Percentiles rank a stretch among this genome's conserved stretches.
Evolutionary conservation across 2,329 filamentous ascomycete genomes (phyloP).

Genomic region (Calcarisporium arbuscula): DNA sequence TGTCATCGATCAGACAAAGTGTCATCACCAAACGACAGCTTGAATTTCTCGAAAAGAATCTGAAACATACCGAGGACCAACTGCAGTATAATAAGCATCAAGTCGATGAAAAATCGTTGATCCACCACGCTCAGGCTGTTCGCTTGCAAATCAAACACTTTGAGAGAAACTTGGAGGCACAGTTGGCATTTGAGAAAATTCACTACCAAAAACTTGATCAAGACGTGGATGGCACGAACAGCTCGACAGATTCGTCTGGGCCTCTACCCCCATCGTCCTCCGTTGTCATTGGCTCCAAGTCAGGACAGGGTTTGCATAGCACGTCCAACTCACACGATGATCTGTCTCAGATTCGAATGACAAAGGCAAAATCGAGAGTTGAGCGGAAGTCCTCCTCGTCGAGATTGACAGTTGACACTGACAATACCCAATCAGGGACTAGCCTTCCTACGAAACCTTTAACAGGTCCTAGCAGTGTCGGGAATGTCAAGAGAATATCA

Average conservation of each 20-base stretch:
- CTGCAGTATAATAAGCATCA: slow-evolving; percentile 57
- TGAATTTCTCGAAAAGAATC: slow-evolving; percentile 41
- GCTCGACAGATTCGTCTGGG: slow-evolving; percentile 12
- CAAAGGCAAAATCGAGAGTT: too few species aligned
- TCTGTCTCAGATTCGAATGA: slow-evolving; percentile 6
- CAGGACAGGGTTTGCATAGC: slow-evolving; percentile 9
- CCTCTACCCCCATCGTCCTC: slow-evolving; percentile 9
- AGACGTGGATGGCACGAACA: slow-evolving; percentile 14
- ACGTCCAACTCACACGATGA: slow-evolving; percentile 12
- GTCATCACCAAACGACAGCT: slow-evolving; percentile 57
- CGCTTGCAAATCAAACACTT: slow-evolving; percentile 43
- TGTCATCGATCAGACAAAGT: slow-evolving; percentile 54
- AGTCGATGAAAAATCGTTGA: slow-evolving; percentile 50
- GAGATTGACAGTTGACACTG: too few species aligned
- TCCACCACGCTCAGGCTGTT: slow-evolving; percentile 34
- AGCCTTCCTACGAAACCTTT: too few species aligned
- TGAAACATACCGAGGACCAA: slow-evolving; percentile 52
- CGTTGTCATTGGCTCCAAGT: slow-evolving; percentile 10
- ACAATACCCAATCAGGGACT: too few species aligned
- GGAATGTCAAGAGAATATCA: slow-evolving; percentile 25
- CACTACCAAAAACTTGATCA: slow-evolving; percentile 32
- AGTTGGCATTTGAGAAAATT: slow-evolving; percentile 38
- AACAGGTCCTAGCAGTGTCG: too few species aligned
- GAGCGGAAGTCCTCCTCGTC: too few species aligned
- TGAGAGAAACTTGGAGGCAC: slow-evolving; percentile 37